phyloP scores from a whole-genome alignment of 192 early-diverging fungal genomes.

The Coemansia sp. region DNA sequence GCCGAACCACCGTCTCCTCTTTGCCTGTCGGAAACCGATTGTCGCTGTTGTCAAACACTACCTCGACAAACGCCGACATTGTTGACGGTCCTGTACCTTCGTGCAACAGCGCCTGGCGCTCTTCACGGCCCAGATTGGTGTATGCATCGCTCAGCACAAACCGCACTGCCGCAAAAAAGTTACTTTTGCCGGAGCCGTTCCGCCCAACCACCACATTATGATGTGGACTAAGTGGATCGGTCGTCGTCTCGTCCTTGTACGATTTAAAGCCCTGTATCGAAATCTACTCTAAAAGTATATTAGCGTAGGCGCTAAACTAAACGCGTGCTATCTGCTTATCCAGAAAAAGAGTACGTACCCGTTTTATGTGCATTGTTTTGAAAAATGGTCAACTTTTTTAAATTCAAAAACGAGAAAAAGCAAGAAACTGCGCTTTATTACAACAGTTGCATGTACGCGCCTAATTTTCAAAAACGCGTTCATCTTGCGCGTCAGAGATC shows the following conservation, averaged over 20 bases:
- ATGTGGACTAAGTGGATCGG: slow-evolving; percentile 86
- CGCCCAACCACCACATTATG: slow-evolving; percentile 98
- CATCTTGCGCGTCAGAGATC: background rate
- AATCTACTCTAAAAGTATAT: slow-evolving; percentile 56
- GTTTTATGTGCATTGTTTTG: slow-evolving; percentile 46
- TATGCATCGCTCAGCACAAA: slow-evolving; percentile 97
- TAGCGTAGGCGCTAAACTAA: background rate
- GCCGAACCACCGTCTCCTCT: slow-evolving; percentile 82
- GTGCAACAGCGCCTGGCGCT: slow-evolving; percentile 90
- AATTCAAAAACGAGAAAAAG: slow-evolving; percentile 3
- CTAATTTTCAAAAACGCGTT: background rate
- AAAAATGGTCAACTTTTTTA: background rate
- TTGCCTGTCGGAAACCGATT: slow-evolving; percentile 94
- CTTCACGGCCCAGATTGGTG: slow-evolving; percentile 86
- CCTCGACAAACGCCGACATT: slow-evolving; percentile 94
- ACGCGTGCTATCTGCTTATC: background rate
- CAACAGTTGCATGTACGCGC: background rate
- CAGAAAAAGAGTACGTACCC: slow-evolving; percentile 17
- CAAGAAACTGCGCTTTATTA: background rate
- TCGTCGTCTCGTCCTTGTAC: slow-evolving; percentile 94
- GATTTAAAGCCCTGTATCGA: slow-evolving; percentile 99
- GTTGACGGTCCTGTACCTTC: slow-evolving; percentile 90
- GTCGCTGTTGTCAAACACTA: slow-evolving; percentile 96
- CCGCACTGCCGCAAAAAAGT: slow-evolving; percentile 93
- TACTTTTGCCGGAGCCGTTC: slow-evolving; percentile 97